Conservation (phyloP, 345 rosid genomes). For the Sisymbrium irio region DNA sequence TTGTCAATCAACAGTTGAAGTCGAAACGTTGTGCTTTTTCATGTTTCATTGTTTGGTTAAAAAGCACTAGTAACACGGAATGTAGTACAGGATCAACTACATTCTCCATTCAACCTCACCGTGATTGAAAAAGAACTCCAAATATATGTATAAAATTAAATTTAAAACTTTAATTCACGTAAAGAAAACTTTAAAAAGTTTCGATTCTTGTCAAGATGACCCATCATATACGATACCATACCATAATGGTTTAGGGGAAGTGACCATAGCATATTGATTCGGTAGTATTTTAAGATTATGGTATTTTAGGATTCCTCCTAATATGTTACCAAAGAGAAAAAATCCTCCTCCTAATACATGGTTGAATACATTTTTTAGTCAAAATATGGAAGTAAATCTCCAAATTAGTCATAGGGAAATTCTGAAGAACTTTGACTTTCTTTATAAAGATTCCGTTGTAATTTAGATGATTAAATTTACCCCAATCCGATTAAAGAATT, state of each 20-base stretch:
- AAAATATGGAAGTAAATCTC: background rate
- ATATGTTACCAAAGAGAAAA: background rate
- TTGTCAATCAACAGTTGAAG: background rate
- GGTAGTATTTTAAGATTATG: background rate
- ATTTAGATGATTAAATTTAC: constrained; percentile 7
- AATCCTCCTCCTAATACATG: background rate
- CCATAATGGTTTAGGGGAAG: background rate
- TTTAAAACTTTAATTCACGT: background rate
- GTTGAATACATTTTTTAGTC: background rate
- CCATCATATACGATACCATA: background rate
- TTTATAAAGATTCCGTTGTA: constrained; percentile 1
- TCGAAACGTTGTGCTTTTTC: background rate
- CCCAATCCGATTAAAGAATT: constrained; percentile 11
- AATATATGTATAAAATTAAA: background rate
- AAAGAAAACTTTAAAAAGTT: background rate
- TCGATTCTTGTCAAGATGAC: background rate
- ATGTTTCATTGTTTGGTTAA: background rate
- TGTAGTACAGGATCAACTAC: background rate
- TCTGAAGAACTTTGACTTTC: background rate
- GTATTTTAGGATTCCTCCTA: background rate
- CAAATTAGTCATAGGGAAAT: background rate
- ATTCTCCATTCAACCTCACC: background rate
- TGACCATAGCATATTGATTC: background rate
- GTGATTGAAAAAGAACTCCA: background rate
- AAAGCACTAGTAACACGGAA: background rate